Conservation (phyloP, 805 yeast genomes). For the Candida hungchunana region DNA sequence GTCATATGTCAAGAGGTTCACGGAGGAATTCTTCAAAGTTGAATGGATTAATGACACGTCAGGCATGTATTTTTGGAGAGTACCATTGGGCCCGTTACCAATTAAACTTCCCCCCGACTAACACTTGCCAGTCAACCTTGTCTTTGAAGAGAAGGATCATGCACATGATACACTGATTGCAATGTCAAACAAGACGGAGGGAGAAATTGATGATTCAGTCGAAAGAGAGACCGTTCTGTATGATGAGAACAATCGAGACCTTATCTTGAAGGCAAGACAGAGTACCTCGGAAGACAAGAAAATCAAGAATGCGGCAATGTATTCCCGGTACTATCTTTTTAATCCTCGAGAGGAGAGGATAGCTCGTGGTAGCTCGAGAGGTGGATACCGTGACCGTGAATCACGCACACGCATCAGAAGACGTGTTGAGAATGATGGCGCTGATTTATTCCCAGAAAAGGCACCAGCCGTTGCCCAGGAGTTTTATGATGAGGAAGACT, state of each 20-base stretch:
- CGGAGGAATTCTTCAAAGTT: slow-evolving; percentile 18
- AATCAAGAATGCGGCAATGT: slow-evolving; percentile 24
- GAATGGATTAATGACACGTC: slow-evolving; percentile 28
- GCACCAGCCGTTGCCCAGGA: neutral
- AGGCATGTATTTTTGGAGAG: slow-evolving; percentile 21
- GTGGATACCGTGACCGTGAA: slow-evolving; percentile 23
- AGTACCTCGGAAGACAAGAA: slow-evolving; percentile 23
- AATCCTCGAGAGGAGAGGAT: slow-evolving; percentile 22
- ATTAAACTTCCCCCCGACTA: too few relatives aligned
- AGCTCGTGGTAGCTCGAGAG: slow-evolving; percentile 2
- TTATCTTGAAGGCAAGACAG: slow-evolving; percentile 17
- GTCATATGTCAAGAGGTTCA: slow-evolving; percentile 15
- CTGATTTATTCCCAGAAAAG: slow-evolving; percentile 23
- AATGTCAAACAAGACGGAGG: slow-evolving; percentile 10
- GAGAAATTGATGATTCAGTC: slow-evolving; percentile 4
- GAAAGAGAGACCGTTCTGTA: slow-evolving; percentile 10
- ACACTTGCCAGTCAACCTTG: slow-evolving; percentile 18
- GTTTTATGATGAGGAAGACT: neutral
- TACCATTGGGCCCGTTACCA: too few relatives aligned
- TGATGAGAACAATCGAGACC: slow-evolving; percentile 14
- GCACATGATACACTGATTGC: slow-evolving; percentile 15
- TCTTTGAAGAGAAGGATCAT: slow-evolving; percentile 20
- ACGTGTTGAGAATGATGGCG: slow-evolving; percentile 12
- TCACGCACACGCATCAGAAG: slow-evolving; percentile 6
- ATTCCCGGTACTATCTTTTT: slow-evolving; percentile 26